Evolutionary conservation across 2,329 filamentous ascomycete genomes (phyloP), one percentile per base, ranked within the genome.

Genomic region (Diplodia sapinea): DNA sequence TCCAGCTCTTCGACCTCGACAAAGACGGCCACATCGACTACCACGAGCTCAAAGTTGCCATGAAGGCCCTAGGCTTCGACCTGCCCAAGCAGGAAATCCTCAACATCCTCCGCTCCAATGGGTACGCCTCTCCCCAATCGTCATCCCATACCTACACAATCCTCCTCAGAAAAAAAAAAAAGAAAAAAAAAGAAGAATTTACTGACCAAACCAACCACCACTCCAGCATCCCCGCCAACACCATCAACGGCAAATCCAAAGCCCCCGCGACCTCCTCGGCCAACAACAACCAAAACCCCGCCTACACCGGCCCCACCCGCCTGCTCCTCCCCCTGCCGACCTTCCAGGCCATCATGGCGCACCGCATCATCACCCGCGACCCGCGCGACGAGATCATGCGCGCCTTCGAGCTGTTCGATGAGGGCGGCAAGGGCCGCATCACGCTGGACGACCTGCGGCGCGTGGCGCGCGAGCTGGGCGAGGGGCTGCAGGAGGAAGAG

Each of bases 41-140:
- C 84, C 95, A 98, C 82, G 95, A 99, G 82, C 92, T 98, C 78
- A 94, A 95, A 80, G 95, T 98, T 81, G 93, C 94, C 69, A 89
- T 98, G 74, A 95, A 96, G 78, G 95, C 95, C 3, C 88, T 99
- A 1, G 95, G 95, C 71, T 98, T 98, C 82, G 93, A 96, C 74
- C 85, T 97, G 61, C 87, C 92, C 68, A 97, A 97, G 79, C 84
- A 88, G 70, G 93, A 96, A 73, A 93, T 97, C 69, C 89, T 94
- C 74, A 83, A 86, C 55, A 88, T 96, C 70, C 86, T 99, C 69
- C 91, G 92, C 68, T 85, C 88, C n/a, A 89, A 95, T 79, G 95
- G 94, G 70, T 70, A 50, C 17, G 86, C 91, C 75, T 76, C 15
- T 2, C 33, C 8, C 8, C 31, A 3, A 43, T 13, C 38, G 43